Evolutionary conservation across 495 filamentous ascomycete genomes (phyloP).

Genomic region (Bacidia gigantensis): DNA sequence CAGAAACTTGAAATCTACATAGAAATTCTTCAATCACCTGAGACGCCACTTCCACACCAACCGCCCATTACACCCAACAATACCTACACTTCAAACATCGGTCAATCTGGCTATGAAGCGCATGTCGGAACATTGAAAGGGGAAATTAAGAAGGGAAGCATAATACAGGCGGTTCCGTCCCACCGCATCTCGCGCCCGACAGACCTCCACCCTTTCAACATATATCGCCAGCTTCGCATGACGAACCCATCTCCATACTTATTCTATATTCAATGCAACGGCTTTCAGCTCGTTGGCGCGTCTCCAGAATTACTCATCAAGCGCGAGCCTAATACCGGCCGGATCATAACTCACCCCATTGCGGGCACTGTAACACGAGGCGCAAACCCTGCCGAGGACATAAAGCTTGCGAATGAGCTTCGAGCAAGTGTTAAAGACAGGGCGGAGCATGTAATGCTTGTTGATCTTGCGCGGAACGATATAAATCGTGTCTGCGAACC

Average conservation of each 20-base stretch:
- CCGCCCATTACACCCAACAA: conserved; percentile 55
- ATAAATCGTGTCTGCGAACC: conserved; percentile 94
- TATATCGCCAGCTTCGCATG: conserved; percentile 88
- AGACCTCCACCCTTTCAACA: conserved; percentile 88
- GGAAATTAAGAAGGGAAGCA: conserved; percentile 82
- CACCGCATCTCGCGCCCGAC: conserved; percentile 86
- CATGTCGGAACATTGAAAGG: conserved; percentile 72
- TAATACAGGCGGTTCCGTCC: conserved; percentile 93
- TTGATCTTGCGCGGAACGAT: conserved; percentile 95
- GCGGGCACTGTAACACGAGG: conserved; percentile 89
- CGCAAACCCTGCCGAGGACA: conserved; percentile 65
- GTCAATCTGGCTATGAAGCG: conserved; percentile 68
- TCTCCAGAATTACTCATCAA: conserved; percentile 91
- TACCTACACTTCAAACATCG: conserved; percentile 87
- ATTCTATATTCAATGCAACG: conserved; percentile 79
- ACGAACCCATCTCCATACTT: conserved; percentile 95
- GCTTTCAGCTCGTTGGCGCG: conserved; percentile 91
- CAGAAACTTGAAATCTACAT: conserved; percentile 50
- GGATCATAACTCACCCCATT: conserved; percentile 93
- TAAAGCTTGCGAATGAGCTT: conserved; percentile 62
- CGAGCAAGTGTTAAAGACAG: conserved; percentile 76
- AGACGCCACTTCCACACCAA: conserved; percentile 65
- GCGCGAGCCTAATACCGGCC: conserved; percentile 50
- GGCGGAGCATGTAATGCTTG: conserved; percentile 97
- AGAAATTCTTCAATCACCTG: conserved; percentile 50